These are phyloP conservation scores for Lactarius hengduanensis DNA, from an alignment of 768 basidiomycete genomes.

Conservation along the genomic window DNA sequence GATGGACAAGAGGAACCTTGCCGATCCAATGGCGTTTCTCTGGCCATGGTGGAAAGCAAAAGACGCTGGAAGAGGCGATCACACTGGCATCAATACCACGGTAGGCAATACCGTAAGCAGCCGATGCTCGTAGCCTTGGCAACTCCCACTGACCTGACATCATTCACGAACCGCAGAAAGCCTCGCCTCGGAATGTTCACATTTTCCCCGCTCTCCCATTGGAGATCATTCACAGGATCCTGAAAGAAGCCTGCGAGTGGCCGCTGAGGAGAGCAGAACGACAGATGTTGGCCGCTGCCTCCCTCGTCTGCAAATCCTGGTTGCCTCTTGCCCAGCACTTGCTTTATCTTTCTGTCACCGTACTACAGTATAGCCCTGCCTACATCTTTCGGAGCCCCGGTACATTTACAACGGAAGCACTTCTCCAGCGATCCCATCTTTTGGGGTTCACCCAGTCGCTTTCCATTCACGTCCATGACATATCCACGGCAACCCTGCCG, in stretches of 20 bases:
- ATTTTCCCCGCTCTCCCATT: conserved; percentile 12
- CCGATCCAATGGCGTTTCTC: neutral
- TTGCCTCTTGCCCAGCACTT: conserved; percentile 11
- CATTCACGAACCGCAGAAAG: conserved; percentile 6
- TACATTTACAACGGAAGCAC: conserved; percentile 1
- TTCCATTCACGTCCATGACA: conserved; percentile 12
- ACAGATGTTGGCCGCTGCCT: neutral
- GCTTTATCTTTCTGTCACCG: conserved; percentile 10
- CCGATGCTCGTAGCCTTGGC: conserved; percentile 3
- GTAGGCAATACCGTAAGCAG: neutral
- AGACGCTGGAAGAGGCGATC: neutral
- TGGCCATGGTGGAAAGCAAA: conserved; percentile 3
- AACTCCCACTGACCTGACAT: neutral
- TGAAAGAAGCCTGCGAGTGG: conserved; percentile 16
- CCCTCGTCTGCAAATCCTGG: conserved; percentile 23
- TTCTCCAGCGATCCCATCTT: conserved; percentile 12
- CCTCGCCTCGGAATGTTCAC: neutral
- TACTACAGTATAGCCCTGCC: neutral
- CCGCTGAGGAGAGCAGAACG: conserved; percentile 2
- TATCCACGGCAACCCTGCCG: neutral
- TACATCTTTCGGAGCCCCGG: conserved; percentile 3
- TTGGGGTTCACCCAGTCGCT: conserved; percentile 13
- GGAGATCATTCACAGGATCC: conserved; percentile 17
- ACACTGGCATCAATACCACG: neutral
- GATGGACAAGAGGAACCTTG: neutral